phyloP scores from a whole-genome alignment of 108 stramenopile genomes.

The Conticribra guillardii region DNA sequence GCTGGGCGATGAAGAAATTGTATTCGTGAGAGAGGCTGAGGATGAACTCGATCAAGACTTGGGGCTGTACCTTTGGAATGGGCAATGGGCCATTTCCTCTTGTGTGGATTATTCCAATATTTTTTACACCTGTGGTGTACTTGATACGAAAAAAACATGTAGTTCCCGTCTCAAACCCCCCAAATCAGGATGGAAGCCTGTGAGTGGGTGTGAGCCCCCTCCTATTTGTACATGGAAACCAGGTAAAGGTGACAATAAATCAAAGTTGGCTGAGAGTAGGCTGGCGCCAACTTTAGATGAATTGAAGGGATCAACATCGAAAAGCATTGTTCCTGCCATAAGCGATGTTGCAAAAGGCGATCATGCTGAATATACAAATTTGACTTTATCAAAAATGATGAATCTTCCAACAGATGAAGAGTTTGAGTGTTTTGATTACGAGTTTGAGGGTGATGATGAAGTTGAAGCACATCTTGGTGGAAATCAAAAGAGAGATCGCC shows the following conservation, averaged over 20 bases:
- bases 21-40: conserved; percentile 21
- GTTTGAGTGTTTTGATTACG: too few relatives aligned
- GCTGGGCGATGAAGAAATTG: conserved; percentile 4
- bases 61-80: background rate
- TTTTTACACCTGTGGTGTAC: background rate
- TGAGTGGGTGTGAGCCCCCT: conserved; percentile 5
- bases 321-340: too few relatives aligned
- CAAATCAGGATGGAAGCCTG: conserved; percentile 3
- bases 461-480: too few relatives aligned
- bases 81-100: conserved; percentile 6
- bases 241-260: background rate
- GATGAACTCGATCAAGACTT: background rate
- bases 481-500: too few relatives aligned
- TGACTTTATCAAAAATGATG: too few relatives aligned
- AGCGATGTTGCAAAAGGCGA: too few relatives aligned
- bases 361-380: too few relatives aligned
- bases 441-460: too few relatives aligned
- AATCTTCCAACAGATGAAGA: too few relatives aligned
- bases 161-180: background rate
- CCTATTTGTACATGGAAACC: background rate
- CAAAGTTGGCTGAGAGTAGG: background rate
- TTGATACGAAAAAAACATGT: background rate
- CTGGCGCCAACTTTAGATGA: background rate
- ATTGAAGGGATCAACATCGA: background rate
- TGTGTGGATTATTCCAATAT: conserved; percentile 16